Evolutionary conservation across 257 asterid species (phyloP), one percentile per base, ranked within the genome.

Genomic region (Lantana camara): DNA sequence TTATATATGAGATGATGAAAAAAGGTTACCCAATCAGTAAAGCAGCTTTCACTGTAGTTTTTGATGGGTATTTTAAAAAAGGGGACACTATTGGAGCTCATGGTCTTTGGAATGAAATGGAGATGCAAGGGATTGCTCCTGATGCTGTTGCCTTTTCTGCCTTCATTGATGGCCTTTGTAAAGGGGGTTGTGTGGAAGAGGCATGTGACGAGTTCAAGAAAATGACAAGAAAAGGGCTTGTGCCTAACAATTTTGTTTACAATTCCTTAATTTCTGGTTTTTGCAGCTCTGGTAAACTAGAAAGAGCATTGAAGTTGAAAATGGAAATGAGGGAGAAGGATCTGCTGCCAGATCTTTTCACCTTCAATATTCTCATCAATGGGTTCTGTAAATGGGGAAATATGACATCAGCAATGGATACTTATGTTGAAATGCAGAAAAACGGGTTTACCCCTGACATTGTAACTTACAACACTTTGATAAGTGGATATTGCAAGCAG

Each of bases 61-160:
- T 90, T 29, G 95, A 90, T 77, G 95, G 89, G 45, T 82, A 82
- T 77, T 87, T 82, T 71, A 81, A 81, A 78, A 75, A 78, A 64
- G 94, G 96, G 73, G 90, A 93, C 73, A 68, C 79, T 34, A 50
- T 57, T 51, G 85, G 84, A 71, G 97, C 99, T 70, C 85, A 75
- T 63, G 56, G 70, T 60, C 58, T 90, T 60, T 93, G 99, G 99
- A 77, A 79, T 66, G 90, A 84, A 57, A 90, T 93, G 99, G 86
- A 75, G 68, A 75, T 52, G 71, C 70, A 68, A 40, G 90, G 87
- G 58, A 66, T 90, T 76, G 89, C 87, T 63, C 97, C 97, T 55
- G 99, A 93, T 80, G 85, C 76, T 70, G 95, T 93, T 73, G 96
- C 96, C 41, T 90, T 79, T 77, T 93, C 99, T 70, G 89, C 97